These are phyloP conservation scores for Bryum argenteum DNA, from an alignment of 225 moss, liverwort and hornwort species.

Conservation along the genomic window DNA sequence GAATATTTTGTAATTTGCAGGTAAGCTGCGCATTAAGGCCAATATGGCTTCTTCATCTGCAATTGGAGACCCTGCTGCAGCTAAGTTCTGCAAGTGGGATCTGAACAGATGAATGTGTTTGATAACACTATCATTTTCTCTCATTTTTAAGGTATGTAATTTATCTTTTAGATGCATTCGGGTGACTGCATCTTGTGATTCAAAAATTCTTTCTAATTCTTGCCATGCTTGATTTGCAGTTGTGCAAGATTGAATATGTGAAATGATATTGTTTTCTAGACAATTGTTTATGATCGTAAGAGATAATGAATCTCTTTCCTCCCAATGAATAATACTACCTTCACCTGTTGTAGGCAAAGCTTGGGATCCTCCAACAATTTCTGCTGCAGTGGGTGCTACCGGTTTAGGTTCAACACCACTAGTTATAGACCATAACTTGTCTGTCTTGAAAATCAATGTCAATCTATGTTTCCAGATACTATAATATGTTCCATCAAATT, in stretches of 20 bases:
- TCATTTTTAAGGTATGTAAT: background rate
- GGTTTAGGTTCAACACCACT: background rate
- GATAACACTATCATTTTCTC: background rate
- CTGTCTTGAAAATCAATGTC: background rate
- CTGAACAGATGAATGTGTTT: background rate
- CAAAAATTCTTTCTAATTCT: background rate
- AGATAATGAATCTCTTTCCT: background rate
- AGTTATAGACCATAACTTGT: background rate
- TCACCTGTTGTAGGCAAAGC: background rate
- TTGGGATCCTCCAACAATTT: background rate
- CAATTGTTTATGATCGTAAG: background rate
- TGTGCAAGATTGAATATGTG: background rate
- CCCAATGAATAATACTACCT: background rate
- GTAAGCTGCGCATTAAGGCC: background rate
- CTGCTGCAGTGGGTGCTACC: background rate
- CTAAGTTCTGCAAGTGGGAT: background rate
- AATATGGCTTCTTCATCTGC: background rate
- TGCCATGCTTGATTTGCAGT: background rate
- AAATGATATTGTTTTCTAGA: background rate
- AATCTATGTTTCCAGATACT: background rate
- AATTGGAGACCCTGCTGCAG: background rate
- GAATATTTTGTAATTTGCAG: background rate
- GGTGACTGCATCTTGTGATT: background rate
- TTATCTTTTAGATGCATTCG: conserved; percentile 2
- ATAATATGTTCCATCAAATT: background rate